Conservation (phyloP, 1,139 yeast genomes). For the Pichia sp. region DNA sequence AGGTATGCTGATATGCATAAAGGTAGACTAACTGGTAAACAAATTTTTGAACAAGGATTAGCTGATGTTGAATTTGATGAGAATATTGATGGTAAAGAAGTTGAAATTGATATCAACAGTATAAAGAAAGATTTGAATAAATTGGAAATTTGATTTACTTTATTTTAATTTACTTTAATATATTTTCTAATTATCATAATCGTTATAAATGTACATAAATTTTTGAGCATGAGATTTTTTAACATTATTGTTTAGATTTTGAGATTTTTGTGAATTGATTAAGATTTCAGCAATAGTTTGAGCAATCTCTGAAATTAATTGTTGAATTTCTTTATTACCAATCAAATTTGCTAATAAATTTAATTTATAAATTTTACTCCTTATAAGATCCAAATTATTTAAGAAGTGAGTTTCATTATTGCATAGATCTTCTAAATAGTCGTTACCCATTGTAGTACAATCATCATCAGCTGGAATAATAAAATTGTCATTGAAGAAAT, state of each 20-base stretch:
- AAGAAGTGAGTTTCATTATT: slow-evolving; percentile 16
- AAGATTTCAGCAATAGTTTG: background rate
- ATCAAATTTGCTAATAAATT: slow-evolving; percentile 21
- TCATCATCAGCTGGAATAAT: slow-evolving; percentile 12
- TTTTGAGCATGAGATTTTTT: background rate
- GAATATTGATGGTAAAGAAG: slow-evolving; percentile 18
- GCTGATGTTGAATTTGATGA: too few relatives aligned
- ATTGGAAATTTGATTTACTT: too few relatives aligned
- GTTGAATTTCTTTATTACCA: slow-evolving; percentile 10
- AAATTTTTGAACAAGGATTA: slow-evolving; percentile 83
- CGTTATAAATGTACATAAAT: slow-evolving; percentile 4
- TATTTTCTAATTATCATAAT: too few relatives aligned
- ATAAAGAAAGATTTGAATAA: too few relatives aligned
- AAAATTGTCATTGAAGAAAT: background rate
- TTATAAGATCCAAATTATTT: slow-evolving; percentile 21
- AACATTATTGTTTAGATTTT: too few relatives aligned
- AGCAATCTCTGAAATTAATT: background rate
- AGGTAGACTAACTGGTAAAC: slow-evolving; percentile 78
- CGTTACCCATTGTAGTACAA: slow-evolving; percentile 10
- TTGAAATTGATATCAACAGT: slow-evolving; percentile 19
- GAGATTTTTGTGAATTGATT: slow-evolving; percentile 15
- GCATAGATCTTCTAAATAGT: slow-evolving; percentile 9
- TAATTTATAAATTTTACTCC: slow-evolving; percentile 26
- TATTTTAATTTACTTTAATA: too few relatives aligned
- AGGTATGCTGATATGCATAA: slow-evolving; percentile 54